phyloP scores from a whole-genome alignment of 768 basidiomycete genomes.

The Amanita phalloides region DNA sequence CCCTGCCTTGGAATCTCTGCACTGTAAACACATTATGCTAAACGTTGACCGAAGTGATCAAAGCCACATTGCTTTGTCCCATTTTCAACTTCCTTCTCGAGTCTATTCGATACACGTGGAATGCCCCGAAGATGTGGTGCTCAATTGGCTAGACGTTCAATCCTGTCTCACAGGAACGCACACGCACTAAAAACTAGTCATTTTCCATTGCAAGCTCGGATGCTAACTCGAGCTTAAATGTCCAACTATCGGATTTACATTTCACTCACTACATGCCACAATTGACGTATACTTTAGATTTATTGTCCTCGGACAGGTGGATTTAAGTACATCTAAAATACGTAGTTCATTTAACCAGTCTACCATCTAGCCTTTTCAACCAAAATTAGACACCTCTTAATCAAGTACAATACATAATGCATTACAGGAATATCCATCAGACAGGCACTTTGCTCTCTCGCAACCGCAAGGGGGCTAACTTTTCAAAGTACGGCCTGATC shows the following conservation, averaged over 20 bases:
- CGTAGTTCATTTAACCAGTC: neutral
- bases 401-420: neutral
- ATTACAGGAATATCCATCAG: conserved; percentile 33
- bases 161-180: neutral
- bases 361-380: neutral
- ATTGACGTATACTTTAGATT: neutral
- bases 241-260: neutral
- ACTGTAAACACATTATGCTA: neutral
- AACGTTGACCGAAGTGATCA: neutral
- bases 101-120: neutral
- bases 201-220: neutral
- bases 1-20: neutral
- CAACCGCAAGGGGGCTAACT: conserved; percentile 18
- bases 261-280: neutral
- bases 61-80: neutral
- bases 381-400: neutral
- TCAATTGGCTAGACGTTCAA: neutral
- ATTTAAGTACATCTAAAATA: no score
- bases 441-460: conserved; percentile 45
- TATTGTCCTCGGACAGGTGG: neutral
- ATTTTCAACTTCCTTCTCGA: neutral
- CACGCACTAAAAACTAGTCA: neutral
- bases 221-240: neutral
- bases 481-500: conserved; percentile 14
- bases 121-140: neutral